These are phyloP conservation scores for Amylostereum areolatum DNA, from an alignment of 1,284 basidiomycete species.

Conservation along the genomic window DNA sequence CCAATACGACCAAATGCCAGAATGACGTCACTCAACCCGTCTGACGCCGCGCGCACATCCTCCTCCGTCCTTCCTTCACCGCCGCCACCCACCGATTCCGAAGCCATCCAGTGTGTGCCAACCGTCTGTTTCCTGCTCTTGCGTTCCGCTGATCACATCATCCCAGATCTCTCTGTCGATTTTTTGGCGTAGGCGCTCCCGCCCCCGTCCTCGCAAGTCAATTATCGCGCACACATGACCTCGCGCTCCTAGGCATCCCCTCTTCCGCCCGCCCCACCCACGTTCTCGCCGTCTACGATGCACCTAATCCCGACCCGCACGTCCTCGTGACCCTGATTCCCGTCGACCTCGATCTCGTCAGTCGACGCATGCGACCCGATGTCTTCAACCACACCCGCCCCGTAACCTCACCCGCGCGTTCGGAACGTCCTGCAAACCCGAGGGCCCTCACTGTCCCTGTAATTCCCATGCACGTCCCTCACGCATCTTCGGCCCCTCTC, in stretches of 20 bases:
- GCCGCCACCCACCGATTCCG: no score
- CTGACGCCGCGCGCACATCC: no score
- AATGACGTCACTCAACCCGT: no score
- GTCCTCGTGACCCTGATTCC: constrained; percentile 18
- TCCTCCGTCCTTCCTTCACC: no score
- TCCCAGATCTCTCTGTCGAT: no score
- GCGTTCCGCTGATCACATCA: no score
- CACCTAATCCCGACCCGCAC: constrained; percentile 6
- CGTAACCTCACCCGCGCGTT: constrained; percentile 6
- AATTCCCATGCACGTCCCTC: constrained; percentile 20
- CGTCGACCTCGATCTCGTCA: constrained; percentile 20
- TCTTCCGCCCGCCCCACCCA: constrained; percentile 6
- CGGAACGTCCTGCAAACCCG: constrained; percentile 4
- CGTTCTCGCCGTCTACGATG: constrained; percentile 10
- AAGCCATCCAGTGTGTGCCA: no score
- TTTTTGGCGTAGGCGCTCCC: no score
- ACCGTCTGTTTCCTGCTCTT: no score
- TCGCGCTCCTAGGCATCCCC: background rate
- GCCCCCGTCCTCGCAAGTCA: background rate
- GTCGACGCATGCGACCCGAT: constrained; percentile 17
- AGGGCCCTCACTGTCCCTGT: constrained; percentile 21
- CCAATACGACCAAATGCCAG: no score
- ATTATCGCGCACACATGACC: background rate
- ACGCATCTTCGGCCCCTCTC: constrained; percentile 23
- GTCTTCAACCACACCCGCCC: constrained; percentile 7